A percentile compares a stretch with the other conserved stretches of the same genome.
Conservation (phyloP, 495 filamentous ascomycete genomes). For the Neurospora sp. region DNA sequence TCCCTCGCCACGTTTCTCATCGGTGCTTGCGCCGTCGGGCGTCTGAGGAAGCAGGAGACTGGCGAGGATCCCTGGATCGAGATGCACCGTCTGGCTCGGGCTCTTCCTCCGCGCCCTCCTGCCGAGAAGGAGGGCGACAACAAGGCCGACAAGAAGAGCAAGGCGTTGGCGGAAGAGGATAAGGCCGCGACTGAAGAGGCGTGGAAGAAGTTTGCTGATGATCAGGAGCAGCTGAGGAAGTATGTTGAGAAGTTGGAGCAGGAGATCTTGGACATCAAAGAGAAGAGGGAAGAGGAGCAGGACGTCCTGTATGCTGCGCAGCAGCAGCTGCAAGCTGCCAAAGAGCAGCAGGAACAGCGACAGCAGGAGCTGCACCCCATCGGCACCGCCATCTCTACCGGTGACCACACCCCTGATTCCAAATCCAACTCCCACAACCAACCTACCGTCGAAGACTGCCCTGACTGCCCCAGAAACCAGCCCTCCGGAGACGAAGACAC, state of each 20-base stretch:
- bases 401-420: background rate
- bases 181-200: constrained; percentile 1
- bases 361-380: background rate
- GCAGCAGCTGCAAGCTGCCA: background rate
- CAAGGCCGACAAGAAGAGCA: background rate
- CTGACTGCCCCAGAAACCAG: background rate
- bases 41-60: background rate
- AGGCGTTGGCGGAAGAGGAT: background rate
- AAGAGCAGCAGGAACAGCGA: background rate
- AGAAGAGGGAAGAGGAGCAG: background rate
- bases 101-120: constrained; percentile 7
- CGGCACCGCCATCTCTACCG: background rate
- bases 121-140: background rate
- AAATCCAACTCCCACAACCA: background rate
- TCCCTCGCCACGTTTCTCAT: constrained; percentile 1
- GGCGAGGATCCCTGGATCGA: constrained; percentile 14
- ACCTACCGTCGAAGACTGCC: background rate
- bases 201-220: constrained; percentile 9
- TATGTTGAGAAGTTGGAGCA: constrained; percentile 16
- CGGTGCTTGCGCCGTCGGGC: background rate
- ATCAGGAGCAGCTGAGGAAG: constrained; percentile 7
- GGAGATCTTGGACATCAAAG: constrained; percentile 7
- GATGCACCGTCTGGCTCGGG: constrained; percentile 7
- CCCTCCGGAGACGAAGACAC: background rate
- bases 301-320: background rate